Conservation (phyloP, 805 yeast genomes). For the Zygoascus tannicola region DNA sequence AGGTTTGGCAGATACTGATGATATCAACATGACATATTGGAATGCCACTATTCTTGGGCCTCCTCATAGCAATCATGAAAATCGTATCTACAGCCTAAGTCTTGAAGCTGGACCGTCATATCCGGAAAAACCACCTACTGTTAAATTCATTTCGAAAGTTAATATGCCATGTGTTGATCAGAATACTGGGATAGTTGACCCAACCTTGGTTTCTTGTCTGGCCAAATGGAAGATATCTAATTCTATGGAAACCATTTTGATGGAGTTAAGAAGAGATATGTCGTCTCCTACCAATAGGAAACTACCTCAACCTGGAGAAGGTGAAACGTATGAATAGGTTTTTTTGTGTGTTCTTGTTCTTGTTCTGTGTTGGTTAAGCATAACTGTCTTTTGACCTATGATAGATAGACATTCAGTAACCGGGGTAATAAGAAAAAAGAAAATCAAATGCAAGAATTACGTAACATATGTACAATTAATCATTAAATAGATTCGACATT, state of each 20-base stretch:
- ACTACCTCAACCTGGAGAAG: constrained; percentile 87
- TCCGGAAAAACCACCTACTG: constrained; percentile 84
- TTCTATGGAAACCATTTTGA: constrained; percentile 85
- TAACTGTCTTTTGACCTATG: too few relatives aligned
- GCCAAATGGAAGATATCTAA: constrained; percentile 81
- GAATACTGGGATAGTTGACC: constrained; percentile 44
- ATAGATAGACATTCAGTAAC: too few relatives aligned
- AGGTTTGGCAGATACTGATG: constrained; percentile 84
- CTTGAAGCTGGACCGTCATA: constrained; percentile 75
- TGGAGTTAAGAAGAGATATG: constrained; percentile 85
- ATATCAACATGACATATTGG: constrained; percentile 91
- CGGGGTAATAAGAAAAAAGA: too few relatives aligned
- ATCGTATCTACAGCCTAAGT: constrained; percentile 78
- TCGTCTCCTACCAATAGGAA: constrained; percentile 74
- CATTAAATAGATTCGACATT: neutral
- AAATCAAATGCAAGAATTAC: too few relatives aligned
- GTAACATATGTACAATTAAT: too few relatives aligned
- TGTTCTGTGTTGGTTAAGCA: neutral
- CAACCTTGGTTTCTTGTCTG: constrained; percentile 53
- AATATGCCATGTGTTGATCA: constrained; percentile 87
- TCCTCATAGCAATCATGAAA: constrained; percentile 84
- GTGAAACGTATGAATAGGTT: constrained; percentile 43
- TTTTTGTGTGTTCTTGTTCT: neutral
- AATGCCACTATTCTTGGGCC: constrained; percentile 98
- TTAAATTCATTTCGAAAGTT: constrained; percentile 70